Base-by-base conservation (phyloP, 495 filamentous ascomycete genomes). In the Penicillium riverlandense region DNA sequence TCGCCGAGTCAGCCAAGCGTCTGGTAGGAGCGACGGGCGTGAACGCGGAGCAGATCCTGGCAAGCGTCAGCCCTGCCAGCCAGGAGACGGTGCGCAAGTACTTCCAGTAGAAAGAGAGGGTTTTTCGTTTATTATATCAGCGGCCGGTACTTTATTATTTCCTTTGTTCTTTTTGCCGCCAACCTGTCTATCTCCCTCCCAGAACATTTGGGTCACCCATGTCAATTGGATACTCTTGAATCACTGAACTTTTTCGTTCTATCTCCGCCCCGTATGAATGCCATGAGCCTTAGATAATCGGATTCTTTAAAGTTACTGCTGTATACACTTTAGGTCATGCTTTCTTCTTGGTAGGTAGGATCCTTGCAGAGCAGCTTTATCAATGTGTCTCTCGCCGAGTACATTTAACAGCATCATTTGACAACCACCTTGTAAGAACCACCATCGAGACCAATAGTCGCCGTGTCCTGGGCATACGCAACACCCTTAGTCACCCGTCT, bases 31-130 rank as follows among this genome's bases (percentile, higher is more conserved):
- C 72, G 6, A 82, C 88, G 6, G 78, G 79, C 22, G 55, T 88
- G 15, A 84, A 95, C 59, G 77, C 82, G 2, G 77, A 78, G 34
- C 77, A 83, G 48, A 67, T 92, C 38, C 69, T 91, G 41, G 75
- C 77, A 15, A 76, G 79, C 12, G 77, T 95, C 49, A 74, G 77
- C 13, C 82, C 84, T 2, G 86, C 91, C 44, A 83, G 78, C 45
- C 87, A 91, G 64, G 76, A 81, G 53, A 79, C 81, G 1, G 84
- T 95, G 40, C 77, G 83, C 49, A 75, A 73, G 35, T 80, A 82
- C 61, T 89, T 90, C 69, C 65, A 73, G 49, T 87, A 61, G 49
- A 59, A 34, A 12, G 32, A 34, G 9, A 10, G 1, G 3, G 4
- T 0, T 34, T 34, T 34, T 34, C 40, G 45, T 43, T 36, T 31